Conservation (phyloP, 331 rosid species). For the Phaseolus coccineus region DNA sequence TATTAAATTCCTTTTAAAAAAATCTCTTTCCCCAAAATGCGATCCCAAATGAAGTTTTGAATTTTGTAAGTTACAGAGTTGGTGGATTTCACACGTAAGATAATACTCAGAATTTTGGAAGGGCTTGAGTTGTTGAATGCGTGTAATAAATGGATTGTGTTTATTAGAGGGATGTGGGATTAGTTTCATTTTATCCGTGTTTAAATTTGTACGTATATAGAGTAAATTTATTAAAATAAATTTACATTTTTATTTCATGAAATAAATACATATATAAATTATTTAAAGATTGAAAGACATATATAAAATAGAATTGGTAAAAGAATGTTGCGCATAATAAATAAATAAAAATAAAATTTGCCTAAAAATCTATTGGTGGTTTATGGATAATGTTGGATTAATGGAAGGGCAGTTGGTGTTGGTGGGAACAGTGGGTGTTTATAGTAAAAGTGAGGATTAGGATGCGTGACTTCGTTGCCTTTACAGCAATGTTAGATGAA, state of each 20-base stretch:
- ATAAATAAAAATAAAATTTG: no score
- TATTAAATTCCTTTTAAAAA: not conserved
- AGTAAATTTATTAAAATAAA: no score
- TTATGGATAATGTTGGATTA: slow-evolving; percentile 43
- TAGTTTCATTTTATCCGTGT: no score
- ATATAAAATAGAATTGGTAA: no score
- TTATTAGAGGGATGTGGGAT: not conserved
- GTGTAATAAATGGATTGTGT: slow-evolving; percentile 9
- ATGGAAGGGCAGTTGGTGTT: slow-evolving; percentile 21
- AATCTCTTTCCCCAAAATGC: not conserved
- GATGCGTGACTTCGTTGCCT: slow-evolving; percentile 50
- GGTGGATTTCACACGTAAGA: slow-evolving; percentile 56
- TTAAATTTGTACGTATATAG: no score
- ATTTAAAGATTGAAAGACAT: no score
- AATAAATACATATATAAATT: no score
- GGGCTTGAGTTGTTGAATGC: not conserved
- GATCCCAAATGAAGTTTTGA: slow-evolving; percentile 8
- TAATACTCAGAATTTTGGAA: slow-evolving; percentile 21
- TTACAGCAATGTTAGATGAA: slow-evolving; percentile 33
- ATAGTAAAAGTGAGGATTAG: slow-evolving; percentile 18
- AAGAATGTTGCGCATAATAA: no score
- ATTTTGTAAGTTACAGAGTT: slow-evolving; percentile 37
- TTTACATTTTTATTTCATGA: no score
- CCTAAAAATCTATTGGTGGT: no score
- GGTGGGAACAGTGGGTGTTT: slow-evolving; percentile 31